Conservation (phyloP, 1,284 basidiomycete species). For the Fomitiporia mediterranea region DNA sequence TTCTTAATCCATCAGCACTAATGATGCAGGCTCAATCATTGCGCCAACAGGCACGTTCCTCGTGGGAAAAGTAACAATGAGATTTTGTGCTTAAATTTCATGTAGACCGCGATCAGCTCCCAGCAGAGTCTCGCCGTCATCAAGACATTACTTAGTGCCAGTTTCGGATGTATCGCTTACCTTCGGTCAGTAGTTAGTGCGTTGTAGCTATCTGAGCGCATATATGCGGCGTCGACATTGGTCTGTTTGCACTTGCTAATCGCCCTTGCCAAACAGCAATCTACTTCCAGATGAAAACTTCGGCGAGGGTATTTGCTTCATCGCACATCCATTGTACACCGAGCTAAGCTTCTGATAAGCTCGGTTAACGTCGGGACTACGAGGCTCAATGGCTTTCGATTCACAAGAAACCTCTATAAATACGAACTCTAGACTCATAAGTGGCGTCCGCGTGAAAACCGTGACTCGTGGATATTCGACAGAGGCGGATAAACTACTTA, state of each 20-base stretch:
- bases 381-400: conserved; percentile 23
- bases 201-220: not conserved
- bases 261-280: conserved; percentile 44
- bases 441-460: conserved; percentile 45
- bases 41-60: conserved; percentile 4
- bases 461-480: conserved; percentile 70
- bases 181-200: conserved; percentile 7
- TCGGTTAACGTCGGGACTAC: conserved; percentile 30
- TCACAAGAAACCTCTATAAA: conserved; percentile 24
- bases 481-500: conserved; percentile 73
- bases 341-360: conserved; percentile 39
- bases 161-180: conserved; percentile 21
- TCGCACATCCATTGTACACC: conserved; percentile 38
- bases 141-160: conserved; percentile 19
- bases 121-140: conserved; percentile 20
- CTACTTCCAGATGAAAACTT: conserved; percentile 78
- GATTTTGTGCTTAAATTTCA: not conserved
- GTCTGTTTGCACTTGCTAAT: not conserved
- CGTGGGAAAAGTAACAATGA: not conserved
- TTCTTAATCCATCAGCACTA: not conserved
- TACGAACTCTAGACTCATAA: conserved; percentile 21
- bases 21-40: conserved; percentile 7
- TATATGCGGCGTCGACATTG: conserved; percentile 9
- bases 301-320: conserved; percentile 56
- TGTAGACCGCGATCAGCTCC: conserved; percentile 16